Percentiles rank a stretch among this genome's conserved stretches.
Evolutionary conservation across 2,329 filamentous ascomycete species (phyloP).

Genomic region (Fusarium denticulatum): DNA sequence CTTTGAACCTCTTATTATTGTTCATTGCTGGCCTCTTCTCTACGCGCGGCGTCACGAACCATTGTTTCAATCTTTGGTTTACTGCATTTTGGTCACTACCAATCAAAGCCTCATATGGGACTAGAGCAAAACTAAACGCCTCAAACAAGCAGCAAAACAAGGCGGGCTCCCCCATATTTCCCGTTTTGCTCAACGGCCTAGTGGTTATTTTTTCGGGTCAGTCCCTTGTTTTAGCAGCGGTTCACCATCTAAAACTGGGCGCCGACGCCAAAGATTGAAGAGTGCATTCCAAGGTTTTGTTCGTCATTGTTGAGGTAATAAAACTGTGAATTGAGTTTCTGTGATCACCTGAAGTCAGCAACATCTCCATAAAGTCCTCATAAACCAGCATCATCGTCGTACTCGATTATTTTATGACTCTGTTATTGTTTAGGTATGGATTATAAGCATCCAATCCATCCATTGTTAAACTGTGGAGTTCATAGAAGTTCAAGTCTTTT

Average conservation of each 20-base stretch:
- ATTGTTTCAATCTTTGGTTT: constrained; percentile 23
- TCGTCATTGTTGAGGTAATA: background rate
- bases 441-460: background rate
- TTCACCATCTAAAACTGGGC: constrained; percentile 5
- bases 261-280: constrained; percentile 10
- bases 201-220: constrained; percentile 2
- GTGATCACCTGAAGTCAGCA: background rate
- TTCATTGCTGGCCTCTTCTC: background rate
- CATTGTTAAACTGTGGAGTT: constrained; percentile 4
- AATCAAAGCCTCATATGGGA: constrained; percentile 11
- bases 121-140: constrained; percentile 16
- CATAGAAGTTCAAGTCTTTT: constrained; percentile 19
- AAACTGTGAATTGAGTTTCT: constrained; percentile 6
- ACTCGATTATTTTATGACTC: background rate
- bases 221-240: constrained; percentile 13
- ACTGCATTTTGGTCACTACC: background rate
- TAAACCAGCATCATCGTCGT: background rate
- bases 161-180: constrained; percentile 31
- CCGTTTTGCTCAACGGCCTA: constrained; percentile 24
- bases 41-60: constrained; percentile 15
- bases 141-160: constrained; percentile 23
- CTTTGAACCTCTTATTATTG: background rate
- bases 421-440: background rate
- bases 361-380: background rate
- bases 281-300: constrained; percentile 10